These are phyloP conservation scores for Leccinellum luteum DNA, from an alignment of 768 basidiomycete species.

Conservation along the genomic window DNA sequence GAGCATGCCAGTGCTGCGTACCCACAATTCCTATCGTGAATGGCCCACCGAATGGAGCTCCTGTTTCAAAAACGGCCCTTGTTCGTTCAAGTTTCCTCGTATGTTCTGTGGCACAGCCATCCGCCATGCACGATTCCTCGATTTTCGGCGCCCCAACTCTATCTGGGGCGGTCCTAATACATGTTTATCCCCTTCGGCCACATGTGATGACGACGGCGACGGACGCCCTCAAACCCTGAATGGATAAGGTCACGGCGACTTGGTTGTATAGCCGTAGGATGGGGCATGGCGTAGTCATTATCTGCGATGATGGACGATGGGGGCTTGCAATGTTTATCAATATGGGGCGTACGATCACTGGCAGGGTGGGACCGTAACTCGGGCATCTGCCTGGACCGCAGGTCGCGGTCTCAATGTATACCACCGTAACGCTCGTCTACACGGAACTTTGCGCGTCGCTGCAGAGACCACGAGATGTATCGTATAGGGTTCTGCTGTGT, in stretches of 20 bases:
- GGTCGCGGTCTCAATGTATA: too few relatives aligned
- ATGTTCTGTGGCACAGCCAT: neutral
- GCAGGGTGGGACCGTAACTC: neutral
- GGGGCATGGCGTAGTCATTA: neutral
- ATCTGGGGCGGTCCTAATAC: neutral
- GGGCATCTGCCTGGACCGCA: neutral
- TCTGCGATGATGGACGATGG: neutral
- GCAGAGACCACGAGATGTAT: neutral
- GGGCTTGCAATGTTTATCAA: neutral
- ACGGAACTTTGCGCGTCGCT: neutral
- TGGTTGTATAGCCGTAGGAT: slow-evolving; percentile 1
- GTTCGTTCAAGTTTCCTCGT: neutral
- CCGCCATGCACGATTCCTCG: neutral
- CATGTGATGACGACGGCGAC: neutral
- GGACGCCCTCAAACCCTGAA: neutral
- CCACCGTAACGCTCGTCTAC: neutral
- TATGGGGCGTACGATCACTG: too few relatives aligned
- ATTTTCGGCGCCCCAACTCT: slow-evolving; percentile 5
- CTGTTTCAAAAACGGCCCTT: neutral
- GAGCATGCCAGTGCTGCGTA: neutral
- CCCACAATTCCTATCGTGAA: neutral
- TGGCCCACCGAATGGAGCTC: too few relatives aligned
- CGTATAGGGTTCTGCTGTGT: neutral
- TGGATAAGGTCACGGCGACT: slow-evolving; percentile 2
- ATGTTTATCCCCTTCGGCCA: slow-evolving; percentile 3